These are phyloP conservation scores for Kluyveromyces sp. DNA, from an alignment of 1,139 yeast genomes.

Conservation along the genomic window DNA sequence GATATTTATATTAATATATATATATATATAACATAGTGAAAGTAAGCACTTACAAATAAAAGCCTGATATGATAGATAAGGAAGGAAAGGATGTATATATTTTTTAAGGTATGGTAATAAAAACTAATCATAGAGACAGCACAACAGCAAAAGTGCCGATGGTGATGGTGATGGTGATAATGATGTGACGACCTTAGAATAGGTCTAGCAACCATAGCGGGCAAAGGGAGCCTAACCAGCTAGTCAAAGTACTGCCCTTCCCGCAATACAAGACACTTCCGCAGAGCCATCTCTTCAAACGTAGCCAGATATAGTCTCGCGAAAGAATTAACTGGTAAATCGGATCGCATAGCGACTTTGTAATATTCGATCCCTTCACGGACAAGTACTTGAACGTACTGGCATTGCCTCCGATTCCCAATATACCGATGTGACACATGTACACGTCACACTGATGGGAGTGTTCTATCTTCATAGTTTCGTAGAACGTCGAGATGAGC, in stretches of 20 bases:
- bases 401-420: conserved; percentile 27
- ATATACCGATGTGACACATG: conserved; percentile 24
- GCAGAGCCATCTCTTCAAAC: conserved; percentile 6
- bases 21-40: too few relatives aligned
- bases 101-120: too few relatives aligned
- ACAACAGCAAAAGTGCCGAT: too few relatives aligned
- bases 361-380: conserved; percentile 20
- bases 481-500: conserved; percentile 19
- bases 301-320: conserved; percentile 7
- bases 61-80: too few relatives aligned
- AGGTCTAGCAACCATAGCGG: conserved; percentile 7
- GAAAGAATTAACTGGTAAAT: conserved; percentile 21
- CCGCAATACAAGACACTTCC: conserved; percentile 11
- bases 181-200: neutral
- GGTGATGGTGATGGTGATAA: too few relatives aligned
- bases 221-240: conserved; percentile 4
- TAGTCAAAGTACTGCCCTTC: conserved; percentile 8
- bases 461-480: conserved; percentile 13
- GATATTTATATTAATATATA: neutral
- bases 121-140: too few relatives aligned
- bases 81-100: too few relatives aligned
- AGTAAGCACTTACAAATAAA: too few relatives aligned
- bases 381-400: conserved; percentile 27
- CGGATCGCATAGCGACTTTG: conserved; percentile 19
- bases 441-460: conserved; percentile 12